Conservation (phyloP, 2,329 filamentous ascomycete species). For the Aaosphaeria arxii region DNA sequence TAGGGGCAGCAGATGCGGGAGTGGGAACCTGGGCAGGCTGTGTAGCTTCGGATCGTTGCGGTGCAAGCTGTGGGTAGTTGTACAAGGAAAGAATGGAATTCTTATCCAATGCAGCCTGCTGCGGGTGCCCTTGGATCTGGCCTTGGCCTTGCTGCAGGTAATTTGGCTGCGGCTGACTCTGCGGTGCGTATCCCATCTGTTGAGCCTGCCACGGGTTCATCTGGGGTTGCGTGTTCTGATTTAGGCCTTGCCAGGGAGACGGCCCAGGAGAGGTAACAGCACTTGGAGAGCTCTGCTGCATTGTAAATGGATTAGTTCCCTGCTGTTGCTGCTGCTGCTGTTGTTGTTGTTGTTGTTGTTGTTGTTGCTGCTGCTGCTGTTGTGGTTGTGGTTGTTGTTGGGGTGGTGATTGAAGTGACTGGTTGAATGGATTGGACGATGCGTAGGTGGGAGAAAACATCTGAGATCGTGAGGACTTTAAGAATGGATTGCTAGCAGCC, state of each 20-base stretch:
- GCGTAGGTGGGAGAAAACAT: slow-evolving; percentile 34
- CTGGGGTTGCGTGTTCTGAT: too few relatives aligned
- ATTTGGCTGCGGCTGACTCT: slow-evolving; percentile 29
- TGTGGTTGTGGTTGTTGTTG: slow-evolving; percentile 20
- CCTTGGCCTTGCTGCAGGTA: slow-evolving; percentile 1
- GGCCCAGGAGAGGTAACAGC: too few relatives aligned
- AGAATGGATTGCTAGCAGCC: slow-evolving; percentile 42
- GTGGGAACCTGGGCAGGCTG: slow-evolving; percentile 26
- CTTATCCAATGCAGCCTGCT: slow-evolving; percentile 57
- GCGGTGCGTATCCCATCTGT: too few relatives aligned
- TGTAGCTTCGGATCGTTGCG: slow-evolving; percentile 38
- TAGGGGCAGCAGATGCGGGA: slow-evolving; percentile 16
- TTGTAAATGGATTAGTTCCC: not conserved
- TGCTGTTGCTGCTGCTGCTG: slow-evolving; percentile 27
- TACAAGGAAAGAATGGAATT: slow-evolving; percentile 75
- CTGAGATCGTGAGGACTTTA: slow-evolving; percentile 42
- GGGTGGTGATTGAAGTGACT: slow-evolving; percentile 6
- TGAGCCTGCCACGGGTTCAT: too few relatives aligned
- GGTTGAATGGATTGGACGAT: slow-evolving; percentile 39
- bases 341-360: slow-evolving; percentile 26
- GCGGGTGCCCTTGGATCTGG: not conserved
- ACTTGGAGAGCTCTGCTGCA: too few relatives aligned
- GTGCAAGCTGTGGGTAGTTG: slow-evolving; percentile 56
- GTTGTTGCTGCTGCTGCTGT: slow-evolving; percentile 21
- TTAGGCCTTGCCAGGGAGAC: too few relatives aligned